Evolutionary conservation across 345 rosid species (phyloP).

Genomic region (Eucalyptus microcorys): DNA sequence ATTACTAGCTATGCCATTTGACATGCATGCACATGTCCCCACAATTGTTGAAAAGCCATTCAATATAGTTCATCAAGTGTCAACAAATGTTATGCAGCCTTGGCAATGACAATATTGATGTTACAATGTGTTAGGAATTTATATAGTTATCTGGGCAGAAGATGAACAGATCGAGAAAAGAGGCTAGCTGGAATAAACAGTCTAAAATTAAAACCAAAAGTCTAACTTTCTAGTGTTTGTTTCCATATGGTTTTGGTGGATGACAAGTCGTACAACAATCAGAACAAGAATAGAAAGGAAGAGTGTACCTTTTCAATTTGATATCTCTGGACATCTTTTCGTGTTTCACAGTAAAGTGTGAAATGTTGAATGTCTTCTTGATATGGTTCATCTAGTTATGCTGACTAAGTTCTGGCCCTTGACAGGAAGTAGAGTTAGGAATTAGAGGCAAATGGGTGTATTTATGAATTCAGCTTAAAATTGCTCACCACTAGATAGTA

Average conservation of each 20-base stretch:
- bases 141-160: not conserved
- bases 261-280: not conserved
- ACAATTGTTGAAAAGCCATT: too few species aligned
- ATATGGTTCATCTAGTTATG: not conserved
- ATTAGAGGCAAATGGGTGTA: accelerated
- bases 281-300: not conserved
- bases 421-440: not conserved
- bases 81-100: too few species aligned
- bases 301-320: not conserved
- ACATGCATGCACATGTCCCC: too few species aligned
- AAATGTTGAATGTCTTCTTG: not conserved
- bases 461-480: not conserved
- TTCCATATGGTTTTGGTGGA: not conserved
- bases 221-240: not conserved
- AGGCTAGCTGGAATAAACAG: not conserved
- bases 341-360: not conserved
- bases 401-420: not conserved
- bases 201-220: not conserved
- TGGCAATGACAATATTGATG: too few species aligned
- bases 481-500: not conserved
- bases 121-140: too few species aligned
- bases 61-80: too few species aligned
- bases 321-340: not conserved
- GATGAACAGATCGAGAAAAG: accelerated
- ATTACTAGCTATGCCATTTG: too few species aligned